Evolutionary conservation across 306 rosid species (phyloP), one percentile per base, ranked within the genome.

Genomic region (Castanea crenata): DNA sequence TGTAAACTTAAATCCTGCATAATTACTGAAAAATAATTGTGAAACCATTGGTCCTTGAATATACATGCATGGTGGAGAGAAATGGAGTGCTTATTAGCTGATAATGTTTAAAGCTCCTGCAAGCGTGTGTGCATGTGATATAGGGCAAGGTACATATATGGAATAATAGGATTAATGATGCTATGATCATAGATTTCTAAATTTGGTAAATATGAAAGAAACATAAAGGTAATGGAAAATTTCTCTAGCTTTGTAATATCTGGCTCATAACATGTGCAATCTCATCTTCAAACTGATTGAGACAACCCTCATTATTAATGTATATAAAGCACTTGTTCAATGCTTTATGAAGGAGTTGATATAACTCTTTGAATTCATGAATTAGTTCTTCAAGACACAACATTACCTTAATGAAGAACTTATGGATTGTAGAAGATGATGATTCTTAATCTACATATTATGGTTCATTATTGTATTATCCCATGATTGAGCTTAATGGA

Each of bases 181-280:
- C 80, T 75, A 76, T 85, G 3, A 49, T 13, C 83, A 80, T 88
- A 88, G 91, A 71, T 76, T 88, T 76, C 90, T 89, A 70, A 79
- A 84, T 84, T 88, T 87, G 84, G 89, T 83, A 83, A 57, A 61
- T 78, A 38, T 67, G 82, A 71, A 85, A 84, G 91, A 80, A 83
- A 72, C 90, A 76, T 80, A 80, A 79, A 79, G 86, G 76, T 82
- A 68, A 20, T 74, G 76, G 67, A 76, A 86, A 87, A 56, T 62
- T 86, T 83, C 85, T 89, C 77, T 78, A 20, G 73, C 76, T 87
- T 83, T 85, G 89, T 82, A 84, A 86, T 79, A 75, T 81, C 87
- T 89, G 88, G 81, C 84, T 77, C 87, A 77, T 87, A 65, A 80
- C 97, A 86, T 88, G 97, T 88, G 97, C 85, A 52, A 74, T 81